A percentile compares a stretch with the other conserved stretches of the same genome.
These are phyloP conservation scores for Amorphotheca resinae DNA, from an alignment of 495 filamentous ascomycete genomes.

Conservation along the genomic window DNA sequence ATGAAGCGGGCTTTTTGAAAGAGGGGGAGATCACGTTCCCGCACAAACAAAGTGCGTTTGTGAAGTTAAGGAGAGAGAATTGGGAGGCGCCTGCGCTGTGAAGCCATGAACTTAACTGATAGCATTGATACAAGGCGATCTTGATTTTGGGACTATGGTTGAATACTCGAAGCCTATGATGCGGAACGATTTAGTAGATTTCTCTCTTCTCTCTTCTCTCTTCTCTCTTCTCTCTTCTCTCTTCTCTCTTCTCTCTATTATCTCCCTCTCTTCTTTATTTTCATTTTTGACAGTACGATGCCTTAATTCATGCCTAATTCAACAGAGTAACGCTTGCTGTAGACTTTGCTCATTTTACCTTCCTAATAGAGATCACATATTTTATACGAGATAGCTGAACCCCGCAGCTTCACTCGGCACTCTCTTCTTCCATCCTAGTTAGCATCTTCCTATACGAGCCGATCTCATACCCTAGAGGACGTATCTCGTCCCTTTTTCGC, in stretches of 20 bases:
- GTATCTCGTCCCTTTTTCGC: not conserved
- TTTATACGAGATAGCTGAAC: not conserved
- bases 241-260: not conserved
- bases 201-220: not conserved
- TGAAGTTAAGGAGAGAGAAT: conserved; percentile 67
- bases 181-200: not conserved
- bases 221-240: not conserved
- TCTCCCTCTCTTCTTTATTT: not conserved
- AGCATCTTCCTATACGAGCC: not conserved
- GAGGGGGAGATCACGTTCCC: conserved; percentile 81
- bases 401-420: not conserved
- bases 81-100: conserved; percentile 73
- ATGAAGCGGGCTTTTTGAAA: conserved; percentile 70
- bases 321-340: not conserved
- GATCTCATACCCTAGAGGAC: not conserved
- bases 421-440: not conserved
- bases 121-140: too few species aligned
- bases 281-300: not conserved
- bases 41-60: conserved; percentile 84
- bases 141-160: not conserved
- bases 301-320: not conserved
- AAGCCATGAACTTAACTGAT: conserved; percentile 10
- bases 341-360: not conserved
- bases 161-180: not conserved
- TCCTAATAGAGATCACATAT: not conserved